Evolutionary conservation across 371 early-diverging fungal genomes (phyloP).

Genomic region (Rhizopus microsporus): DNA sequence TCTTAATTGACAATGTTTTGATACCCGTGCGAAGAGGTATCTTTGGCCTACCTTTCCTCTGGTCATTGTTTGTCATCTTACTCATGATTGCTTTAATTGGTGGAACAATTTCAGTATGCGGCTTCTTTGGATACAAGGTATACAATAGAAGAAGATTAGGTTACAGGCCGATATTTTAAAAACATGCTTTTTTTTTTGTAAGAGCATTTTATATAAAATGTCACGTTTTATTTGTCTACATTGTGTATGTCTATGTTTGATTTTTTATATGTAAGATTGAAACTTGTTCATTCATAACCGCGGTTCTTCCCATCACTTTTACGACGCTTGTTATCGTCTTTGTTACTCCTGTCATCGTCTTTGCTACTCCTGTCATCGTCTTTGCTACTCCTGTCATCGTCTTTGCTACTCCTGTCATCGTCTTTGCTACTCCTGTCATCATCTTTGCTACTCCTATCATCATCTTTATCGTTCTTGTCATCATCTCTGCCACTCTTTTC

Average conservation of each 20-base stretch:
- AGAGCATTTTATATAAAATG: too few species aligned
- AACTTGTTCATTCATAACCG: too few species aligned
- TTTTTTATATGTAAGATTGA: too few species aligned
- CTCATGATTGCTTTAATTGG: slow-evolving; percentile 17
- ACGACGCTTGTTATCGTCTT: too few species aligned
- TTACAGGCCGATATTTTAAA: slow-evolving; percentile 56
- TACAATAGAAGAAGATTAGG: slow-evolving; percentile 68
- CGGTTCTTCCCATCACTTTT: too few species aligned
- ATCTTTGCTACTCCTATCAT: background rate
- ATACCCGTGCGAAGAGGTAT: slow-evolving; percentile 40
- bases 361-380: background rate
- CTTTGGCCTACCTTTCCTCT: slow-evolving; percentile 42
- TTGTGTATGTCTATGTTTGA: too few species aligned
- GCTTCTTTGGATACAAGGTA: slow-evolving; percentile 49
- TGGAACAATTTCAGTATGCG: slow-evolving; percentile 27
- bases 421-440: background rate
- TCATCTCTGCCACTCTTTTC: background rate
- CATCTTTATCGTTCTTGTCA: background rate
- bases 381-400: background rate
- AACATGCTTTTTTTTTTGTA: background rate
- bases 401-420: background rate
- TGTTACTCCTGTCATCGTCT: background rate
- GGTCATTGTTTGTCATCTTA: slow-evolving; percentile 39
- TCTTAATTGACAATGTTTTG: slow-evolving; percentile 42
- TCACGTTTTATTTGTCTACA: too few species aligned